These are phyloP conservation scores for Amylostereum areolatum DNA, from an alignment of 1,284 basidiomycete genomes.

Conservation along the genomic window DNA sequence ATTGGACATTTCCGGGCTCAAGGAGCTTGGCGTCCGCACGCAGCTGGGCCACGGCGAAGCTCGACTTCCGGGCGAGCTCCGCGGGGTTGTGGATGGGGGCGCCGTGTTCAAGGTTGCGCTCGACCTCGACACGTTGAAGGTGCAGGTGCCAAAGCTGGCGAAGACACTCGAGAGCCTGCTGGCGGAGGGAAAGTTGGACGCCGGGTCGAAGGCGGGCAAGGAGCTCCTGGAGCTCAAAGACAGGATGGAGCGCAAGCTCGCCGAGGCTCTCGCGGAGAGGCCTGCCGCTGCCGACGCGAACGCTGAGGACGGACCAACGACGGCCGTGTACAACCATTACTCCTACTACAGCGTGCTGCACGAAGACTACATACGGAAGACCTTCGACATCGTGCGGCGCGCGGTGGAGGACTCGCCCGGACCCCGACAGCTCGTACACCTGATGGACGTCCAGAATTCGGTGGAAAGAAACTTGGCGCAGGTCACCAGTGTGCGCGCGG, in stretches of 20 bases:
- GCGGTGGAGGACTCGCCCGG: conserved; percentile 16
- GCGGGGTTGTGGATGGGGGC: conserved; percentile 14
- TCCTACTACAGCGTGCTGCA: not conserved
- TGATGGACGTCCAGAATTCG: conserved; percentile 40
- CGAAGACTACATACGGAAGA: conserved; percentile 15
- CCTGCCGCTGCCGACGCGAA: conserved; percentile 3
- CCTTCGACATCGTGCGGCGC: conserved; percentile 19
- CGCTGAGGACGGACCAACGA: conserved; percentile 6
- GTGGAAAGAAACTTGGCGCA: conserved; percentile 22
- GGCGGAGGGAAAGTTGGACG: conserved; percentile 25
- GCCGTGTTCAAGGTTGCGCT: conserved; percentile 20
- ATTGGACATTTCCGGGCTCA: conserved; percentile 33
- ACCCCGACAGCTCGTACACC: conserved; percentile 32
- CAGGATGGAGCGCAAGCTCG: no score
- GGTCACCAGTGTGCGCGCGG: no score
- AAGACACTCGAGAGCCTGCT: conserved; percentile 27
- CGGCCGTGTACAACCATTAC: not conserved
- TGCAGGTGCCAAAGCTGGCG: conserved; percentile 27
- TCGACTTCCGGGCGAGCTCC: not conserved
- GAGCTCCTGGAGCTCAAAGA: conserved; percentile 28
- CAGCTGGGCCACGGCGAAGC: not conserved
- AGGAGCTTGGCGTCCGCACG: conserved; percentile 11
- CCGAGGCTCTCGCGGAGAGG: conserved; percentile 26
- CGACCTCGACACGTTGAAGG: conserved; percentile 9
- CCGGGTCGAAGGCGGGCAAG: conserved; percentile 24